Evolutionary conservation across 352 stramenopile genomes (phyloP).

Genomic region (Pythium pyrilobum): DNA sequence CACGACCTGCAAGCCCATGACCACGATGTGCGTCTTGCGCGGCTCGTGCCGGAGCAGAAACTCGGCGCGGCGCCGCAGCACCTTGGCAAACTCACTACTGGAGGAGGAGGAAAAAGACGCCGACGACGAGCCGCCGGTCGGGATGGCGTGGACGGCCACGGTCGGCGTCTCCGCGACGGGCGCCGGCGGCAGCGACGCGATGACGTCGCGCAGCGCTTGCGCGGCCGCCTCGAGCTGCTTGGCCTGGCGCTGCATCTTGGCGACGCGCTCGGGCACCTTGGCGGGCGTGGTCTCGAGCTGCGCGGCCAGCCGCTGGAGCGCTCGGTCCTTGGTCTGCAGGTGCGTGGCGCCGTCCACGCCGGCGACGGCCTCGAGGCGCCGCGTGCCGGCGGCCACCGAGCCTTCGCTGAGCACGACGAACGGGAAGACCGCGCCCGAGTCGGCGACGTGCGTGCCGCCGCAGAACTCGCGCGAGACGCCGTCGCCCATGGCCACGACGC

Average conservation of each 20-base stretch:
- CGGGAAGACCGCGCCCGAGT: slow-evolving; percentile 45
- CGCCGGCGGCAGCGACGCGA: slow-evolving; percentile 35
- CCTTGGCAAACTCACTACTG: slow-evolving; percentile 35
- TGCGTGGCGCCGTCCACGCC: slow-evolving; percentile 43
- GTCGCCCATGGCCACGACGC: slow-evolving; percentile 58
- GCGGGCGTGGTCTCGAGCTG: slow-evolving; percentile 56
- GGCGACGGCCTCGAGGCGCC: slow-evolving; percentile 62
- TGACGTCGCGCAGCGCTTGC: slow-evolving; percentile 45
- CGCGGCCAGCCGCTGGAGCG: slow-evolving; percentile 37
- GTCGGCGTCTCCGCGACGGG: slow-evolving; percentile 20
- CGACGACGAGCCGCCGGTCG: slow-evolving; percentile 1
- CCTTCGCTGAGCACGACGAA: slow-evolving; percentile 74
- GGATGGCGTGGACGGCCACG: slow-evolving; percentile 32
- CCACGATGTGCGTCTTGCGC: slow-evolving; percentile 37
- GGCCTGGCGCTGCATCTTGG: slow-evolving; percentile 66
- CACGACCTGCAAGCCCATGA: slow-evolving; percentile 43
- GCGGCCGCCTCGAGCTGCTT: slow-evolving; percentile 50
- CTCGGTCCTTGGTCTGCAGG: slow-evolving; percentile 54
- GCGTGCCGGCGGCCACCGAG: slow-evolving; percentile 72
- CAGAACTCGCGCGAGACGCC: slow-evolving; percentile 65
- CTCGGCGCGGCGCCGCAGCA: slow-evolving; percentile 60
- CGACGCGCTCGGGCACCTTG: slow-evolving; percentile 57
- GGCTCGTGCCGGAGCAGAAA: slow-evolving; percentile 33
- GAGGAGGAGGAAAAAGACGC: too few relatives aligned
- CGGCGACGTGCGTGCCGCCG: slow-evolving; percentile 63